A percentile compares a stretch with the other conserved stretches of the same genome.
Conservation (phyloP, 2,329 filamentous ascomycete species). For the Talaromyces funiculosus region DNA sequence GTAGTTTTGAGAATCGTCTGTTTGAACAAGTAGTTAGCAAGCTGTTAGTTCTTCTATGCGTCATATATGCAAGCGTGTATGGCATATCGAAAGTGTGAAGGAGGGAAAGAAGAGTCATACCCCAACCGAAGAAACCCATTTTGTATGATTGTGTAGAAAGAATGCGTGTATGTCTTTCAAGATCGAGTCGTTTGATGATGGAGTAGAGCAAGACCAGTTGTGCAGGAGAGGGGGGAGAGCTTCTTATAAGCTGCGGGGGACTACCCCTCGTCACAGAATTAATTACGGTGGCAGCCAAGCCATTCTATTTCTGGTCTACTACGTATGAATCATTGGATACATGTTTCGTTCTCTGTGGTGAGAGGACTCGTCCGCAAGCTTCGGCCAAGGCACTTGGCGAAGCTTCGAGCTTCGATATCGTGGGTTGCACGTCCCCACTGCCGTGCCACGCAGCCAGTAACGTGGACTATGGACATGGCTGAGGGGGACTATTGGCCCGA, state of each 20-base stretch:
- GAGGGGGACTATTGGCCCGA: background rate
- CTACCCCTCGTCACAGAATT: background rate
- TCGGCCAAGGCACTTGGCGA: background rate
- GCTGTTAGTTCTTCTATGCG: background rate
- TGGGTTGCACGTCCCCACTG: background rate
- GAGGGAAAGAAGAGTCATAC: background rate
- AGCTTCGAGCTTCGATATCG: background rate
- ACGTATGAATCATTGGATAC: no score
- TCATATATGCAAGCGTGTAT: no score
- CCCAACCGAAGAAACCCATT: slow-evolving; percentile 15
- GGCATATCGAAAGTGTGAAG: background rate
- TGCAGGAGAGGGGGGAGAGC: background rate
- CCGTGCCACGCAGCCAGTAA: background rate
- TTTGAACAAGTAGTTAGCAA: no score
- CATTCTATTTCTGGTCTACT: background rate
- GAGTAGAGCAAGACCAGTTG: background rate
- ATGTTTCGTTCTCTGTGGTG: background rate
- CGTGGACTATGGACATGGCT: background rate
- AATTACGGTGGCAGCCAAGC: background rate
- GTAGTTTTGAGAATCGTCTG: slow-evolving; percentile 49
- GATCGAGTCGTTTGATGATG: background rate
- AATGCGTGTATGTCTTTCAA: background rate
- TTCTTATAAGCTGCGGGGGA: slow-evolving; percentile 10
- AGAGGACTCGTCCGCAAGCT: background rate
- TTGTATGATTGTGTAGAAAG: background rate